Evolutionary conservation across 75 land plant genomes (phyloP).

Genomic region (Pseudotsuga menziesii): DNA sequence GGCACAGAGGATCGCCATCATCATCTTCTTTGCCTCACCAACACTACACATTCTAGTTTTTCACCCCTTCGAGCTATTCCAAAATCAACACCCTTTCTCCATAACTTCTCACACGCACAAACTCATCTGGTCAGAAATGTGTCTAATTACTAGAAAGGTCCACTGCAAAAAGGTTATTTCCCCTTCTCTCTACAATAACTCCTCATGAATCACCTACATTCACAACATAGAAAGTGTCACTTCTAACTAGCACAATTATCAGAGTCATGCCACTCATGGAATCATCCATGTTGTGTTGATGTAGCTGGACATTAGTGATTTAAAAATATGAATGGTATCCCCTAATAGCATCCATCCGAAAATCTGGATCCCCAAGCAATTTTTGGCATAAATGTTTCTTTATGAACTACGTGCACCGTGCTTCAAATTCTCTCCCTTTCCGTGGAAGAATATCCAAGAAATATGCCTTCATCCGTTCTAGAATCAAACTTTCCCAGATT

Average conservation of each 20-base stretch:
- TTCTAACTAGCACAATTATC: constrained; percentile 61
- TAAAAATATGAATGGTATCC: constrained; percentile 60
- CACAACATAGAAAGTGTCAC: constrained; percentile 63
- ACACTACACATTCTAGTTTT: constrained; percentile 59
- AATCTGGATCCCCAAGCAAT: constrained; percentile 41
- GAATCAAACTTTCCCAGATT: too few relatives aligned
- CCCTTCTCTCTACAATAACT: constrained; percentile 68
- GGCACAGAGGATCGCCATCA: constrained; percentile 93
- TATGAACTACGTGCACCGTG: too few relatives aligned
- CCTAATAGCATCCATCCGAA: constrained; percentile 37
- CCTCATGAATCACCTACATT: constrained; percentile 95
- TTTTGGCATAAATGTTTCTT: too few relatives aligned
- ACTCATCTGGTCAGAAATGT: constrained; percentile 81
- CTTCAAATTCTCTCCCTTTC: too few relatives aligned
- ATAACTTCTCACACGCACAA: constrained; percentile 77
- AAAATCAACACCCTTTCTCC: constrained; percentile 87
- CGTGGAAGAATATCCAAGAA: too few relatives aligned
- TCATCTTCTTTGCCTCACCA: constrained; percentile 94
- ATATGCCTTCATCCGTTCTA: too few relatives aligned
- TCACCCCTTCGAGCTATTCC: constrained; percentile 59
- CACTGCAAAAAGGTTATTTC: constrained; percentile 54
- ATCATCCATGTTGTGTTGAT: constrained; percentile 52
- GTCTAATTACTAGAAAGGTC: constrained; percentile 89
- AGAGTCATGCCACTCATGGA: constrained; percentile 86
- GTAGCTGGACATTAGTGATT: constrained; percentile 62